A percentile compares a stretch with the other conserved stretches of the same genome.
Evolutionary conservation across 1,284 basidiomycete genomes (phyloP).

Genomic region (Tylopilus sp.): DNA sequence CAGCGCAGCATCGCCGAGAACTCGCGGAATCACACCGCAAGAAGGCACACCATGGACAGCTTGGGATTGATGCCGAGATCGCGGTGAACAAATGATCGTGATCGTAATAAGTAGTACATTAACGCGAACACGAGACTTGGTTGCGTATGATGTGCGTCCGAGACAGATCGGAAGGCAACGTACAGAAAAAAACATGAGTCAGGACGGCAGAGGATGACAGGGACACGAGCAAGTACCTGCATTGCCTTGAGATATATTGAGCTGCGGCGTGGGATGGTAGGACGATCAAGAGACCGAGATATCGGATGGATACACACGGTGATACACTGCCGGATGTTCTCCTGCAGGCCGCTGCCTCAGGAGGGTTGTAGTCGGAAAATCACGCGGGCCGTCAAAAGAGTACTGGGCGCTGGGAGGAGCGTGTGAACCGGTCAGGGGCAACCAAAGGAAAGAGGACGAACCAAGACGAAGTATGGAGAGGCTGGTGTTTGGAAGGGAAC

Average conservation of each 20-base stretch:
- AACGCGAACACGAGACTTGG: constrained; percentile 48
- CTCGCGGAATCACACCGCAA: constrained; percentile 55
- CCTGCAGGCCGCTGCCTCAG: constrained; percentile 41
- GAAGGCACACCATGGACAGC: constrained; percentile 50
- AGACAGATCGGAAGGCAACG: constrained; percentile 65
- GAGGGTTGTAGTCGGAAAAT: constrained; percentile 59
- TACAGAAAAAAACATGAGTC: constrained; percentile 62
- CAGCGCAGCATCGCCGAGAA: constrained; percentile 51
- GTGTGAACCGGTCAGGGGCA: neutral
- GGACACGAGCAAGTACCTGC: constrained; percentile 49
- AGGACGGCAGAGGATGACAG: constrained; percentile 11
- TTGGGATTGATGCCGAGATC: constrained; percentile 50
- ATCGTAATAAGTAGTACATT: constrained; percentile 24
- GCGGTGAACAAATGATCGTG: constrained; percentile 25
- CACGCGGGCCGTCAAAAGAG: constrained; percentile 58
- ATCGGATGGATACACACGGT: constrained; percentile 42
- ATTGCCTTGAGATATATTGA: constrained; percentile 73
- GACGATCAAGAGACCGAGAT: constrained; percentile 9
- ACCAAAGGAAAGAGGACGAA: constrained; percentile 22
- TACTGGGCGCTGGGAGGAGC: constrained; percentile 40
- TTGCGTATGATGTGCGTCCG: constrained; percentile 73
- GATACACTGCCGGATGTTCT: constrained; percentile 53
- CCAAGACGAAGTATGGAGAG: constrained; percentile 40
- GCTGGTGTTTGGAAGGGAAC: constrained; percentile 17
- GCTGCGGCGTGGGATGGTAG: constrained; percentile 38